Conservation (phyloP, 441 rosid genomes). For the Erysimum cheiri region DNA sequence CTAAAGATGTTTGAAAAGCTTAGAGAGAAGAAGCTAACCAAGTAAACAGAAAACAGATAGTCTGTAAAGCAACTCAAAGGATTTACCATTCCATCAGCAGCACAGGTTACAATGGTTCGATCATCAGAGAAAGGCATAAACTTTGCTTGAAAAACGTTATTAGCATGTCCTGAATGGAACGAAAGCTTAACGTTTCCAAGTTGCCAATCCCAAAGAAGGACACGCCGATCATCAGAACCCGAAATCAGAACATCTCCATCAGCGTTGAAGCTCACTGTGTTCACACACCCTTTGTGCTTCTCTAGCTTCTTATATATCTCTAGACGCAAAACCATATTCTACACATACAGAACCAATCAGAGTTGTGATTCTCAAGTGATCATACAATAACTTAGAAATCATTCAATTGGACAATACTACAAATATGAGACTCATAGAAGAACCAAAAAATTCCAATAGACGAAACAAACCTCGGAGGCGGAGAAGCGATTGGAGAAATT, state of each 20-base stretch:
- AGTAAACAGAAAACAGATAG: not conserved
- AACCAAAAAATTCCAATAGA: not conserved
- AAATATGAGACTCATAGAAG: not conserved
- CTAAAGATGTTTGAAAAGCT: conserved; percentile 42
- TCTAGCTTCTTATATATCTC: conserved; percentile 68
- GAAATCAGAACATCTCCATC: conserved; percentile 71
- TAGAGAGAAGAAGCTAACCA: not conserved
- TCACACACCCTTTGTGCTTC: conserved; percentile 88
- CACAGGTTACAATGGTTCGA: conserved; percentile 87
- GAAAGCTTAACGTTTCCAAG: conserved; percentile 66
- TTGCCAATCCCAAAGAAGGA: conserved; percentile 89
- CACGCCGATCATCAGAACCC: conserved; percentile 83
- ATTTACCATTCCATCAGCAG: conserved; percentile 92
- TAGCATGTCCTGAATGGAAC: conserved; percentile 75
- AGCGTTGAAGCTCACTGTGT: conserved; percentile 73
- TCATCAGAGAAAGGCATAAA: conserved; percentile 85
- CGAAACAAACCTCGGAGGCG: conserved; percentile 72
- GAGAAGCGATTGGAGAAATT: conserved; percentile 73
- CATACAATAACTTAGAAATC: not conserved
- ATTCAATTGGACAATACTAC: not conserved
- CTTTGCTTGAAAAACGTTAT: conserved; percentile 89
- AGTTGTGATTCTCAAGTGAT: not conserved
- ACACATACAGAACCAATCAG: conserved; percentile 24
- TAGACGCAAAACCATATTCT: conserved; percentile 83
- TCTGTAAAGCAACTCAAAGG: not conserved